Percentiles rank a stretch among this genome's conserved stretches.
These are phyloP conservation scores for Hordeum vulgare DNA, from an alignment of 176 grass and related monocot genomes.

Conservation along the genomic window DNA sequence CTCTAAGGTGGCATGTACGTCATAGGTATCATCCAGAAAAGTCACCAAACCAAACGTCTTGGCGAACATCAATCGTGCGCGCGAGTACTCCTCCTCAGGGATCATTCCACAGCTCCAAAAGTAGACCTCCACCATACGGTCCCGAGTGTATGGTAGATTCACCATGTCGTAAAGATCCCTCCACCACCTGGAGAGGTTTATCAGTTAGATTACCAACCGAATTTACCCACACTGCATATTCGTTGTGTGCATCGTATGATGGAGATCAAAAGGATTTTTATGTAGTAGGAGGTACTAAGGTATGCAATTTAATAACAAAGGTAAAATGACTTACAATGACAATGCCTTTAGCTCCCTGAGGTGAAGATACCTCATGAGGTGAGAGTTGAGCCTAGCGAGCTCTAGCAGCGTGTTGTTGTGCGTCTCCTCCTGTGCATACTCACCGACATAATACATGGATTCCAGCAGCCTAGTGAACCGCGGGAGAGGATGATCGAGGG, in stretches of 20 bases:
- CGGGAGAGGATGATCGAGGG: neutral
- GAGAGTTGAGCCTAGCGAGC: neutral
- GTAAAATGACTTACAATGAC: neutral
- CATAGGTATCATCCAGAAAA: constrained; percentile 4
- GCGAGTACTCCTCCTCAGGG: constrained; percentile 7
- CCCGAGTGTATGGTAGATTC: constrained; percentile 1
- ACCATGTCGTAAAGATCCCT: neutral
- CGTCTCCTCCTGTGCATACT: neutral
- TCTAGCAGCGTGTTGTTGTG: neutral
- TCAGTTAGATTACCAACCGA: no score
- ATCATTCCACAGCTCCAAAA: neutral
- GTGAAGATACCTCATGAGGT: neutral
- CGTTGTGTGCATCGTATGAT: no score
- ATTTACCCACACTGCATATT: no score
- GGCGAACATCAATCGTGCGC: neutral
- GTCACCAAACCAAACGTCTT: neutral
- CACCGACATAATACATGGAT: neutral
- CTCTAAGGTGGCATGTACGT: constrained; percentile 15
- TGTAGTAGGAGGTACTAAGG: no score
- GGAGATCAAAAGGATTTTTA: no score
- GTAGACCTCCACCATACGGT: neutral
- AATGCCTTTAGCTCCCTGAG: neutral
- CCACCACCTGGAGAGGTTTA: neutral
- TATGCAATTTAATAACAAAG: no score
- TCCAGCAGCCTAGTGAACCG: neutral